Base-by-base conservation (phyloP, 2,329 filamentous ascomycete genomes). In the Basipetospora chlamydospora region DNA sequence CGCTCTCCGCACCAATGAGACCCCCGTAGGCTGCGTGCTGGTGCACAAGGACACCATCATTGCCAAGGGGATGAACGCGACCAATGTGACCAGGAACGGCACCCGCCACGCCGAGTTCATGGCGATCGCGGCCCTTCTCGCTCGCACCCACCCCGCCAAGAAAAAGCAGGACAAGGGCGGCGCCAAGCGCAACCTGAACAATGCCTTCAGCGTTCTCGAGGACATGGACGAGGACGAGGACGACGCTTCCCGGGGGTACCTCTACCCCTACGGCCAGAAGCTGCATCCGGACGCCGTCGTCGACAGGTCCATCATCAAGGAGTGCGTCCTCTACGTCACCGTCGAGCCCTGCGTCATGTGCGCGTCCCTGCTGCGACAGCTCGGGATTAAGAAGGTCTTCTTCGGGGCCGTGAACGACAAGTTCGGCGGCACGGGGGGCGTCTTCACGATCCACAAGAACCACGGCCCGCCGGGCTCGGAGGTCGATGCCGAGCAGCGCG, bases 271-370 rank as follows among this genome's bases (percentile, higher is more conserved):
- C 39, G 71, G 71, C 4, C 70, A 75, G 46, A 75, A 73, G 49
- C 58, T 70, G 1, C 62, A 72, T 41, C 63, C 66, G 0, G 56
- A 57, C 3, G 58, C 68, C 16, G 67, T 66, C 36, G 70, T 90
- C 45, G 69, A 79, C 37, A 69, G 73, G 23, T 69, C 67, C 10
- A 72, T 88, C 43, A 66, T 96, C 46, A 65, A 64, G 26, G 73
- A 87, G 44, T 70, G 69, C 46, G 80, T 77, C 8, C 73, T 98
- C 35, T 98, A 98, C 57, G 90, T 98, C 33, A 98, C 90, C 0
- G 88, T 98, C 37, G 92, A 98, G 59, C 90, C 90, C 4, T 98
- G 90, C 56, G 85, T 98, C 61, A 98, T 98, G 90, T 98, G 90
- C 54, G 90, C 90, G 10, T 92, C 86, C 6, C 75, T 92, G 37